phyloP scores from a whole-genome alignment of 768 basidiomycete species.

The Amanita pallidorosea region DNA sequence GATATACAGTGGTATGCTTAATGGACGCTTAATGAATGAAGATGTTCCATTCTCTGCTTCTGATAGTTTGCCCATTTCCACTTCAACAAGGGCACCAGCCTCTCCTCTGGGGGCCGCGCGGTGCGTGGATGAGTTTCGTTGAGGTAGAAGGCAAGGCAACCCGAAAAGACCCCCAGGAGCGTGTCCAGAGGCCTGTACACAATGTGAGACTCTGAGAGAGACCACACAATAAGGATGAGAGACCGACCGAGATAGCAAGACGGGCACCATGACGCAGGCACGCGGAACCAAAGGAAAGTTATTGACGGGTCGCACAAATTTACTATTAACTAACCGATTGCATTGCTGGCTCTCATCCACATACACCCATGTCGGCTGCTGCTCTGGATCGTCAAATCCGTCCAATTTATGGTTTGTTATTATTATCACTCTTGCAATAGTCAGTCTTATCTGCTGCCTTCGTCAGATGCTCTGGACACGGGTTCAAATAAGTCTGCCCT shows the following conservation, averaged over 20 bases:
- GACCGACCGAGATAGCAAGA: constrained; percentile 42
- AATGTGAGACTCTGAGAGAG: constrained; percentile 7
- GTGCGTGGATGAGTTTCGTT: constrained; percentile 75
- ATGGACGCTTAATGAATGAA: constrained; percentile 37
- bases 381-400: constrained; percentile 76
- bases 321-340: constrained; percentile 6
- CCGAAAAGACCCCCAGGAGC: constrained; percentile 68
- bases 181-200: constrained; percentile 52
- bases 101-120: constrained; percentile 43
- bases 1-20: not conserved
- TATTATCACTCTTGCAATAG: not conserved
- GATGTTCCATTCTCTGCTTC: constrained; percentile 15
- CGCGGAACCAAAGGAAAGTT: constrained; percentile 1
- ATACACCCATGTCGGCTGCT: constrained; percentile 25
- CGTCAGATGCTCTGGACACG: constrained; percentile 72
- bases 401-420: constrained; percentile 66
- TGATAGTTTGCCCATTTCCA: constrained; percentile 60
- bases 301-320: constrained; percentile 9
- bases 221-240: constrained; percentile 1
- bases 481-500: constrained; percentile 83
- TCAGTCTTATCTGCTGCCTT: constrained; percentile 1
- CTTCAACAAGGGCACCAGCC: constrained; percentile 38
- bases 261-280: constrained; percentile 29
- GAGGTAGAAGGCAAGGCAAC: constrained; percentile 67
- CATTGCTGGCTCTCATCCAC: constrained; percentile 3